Evolutionary conservation across 495 filamentous ascomycete genomes (phyloP), one percentile per base, ranked within the genome.

Genomic region (Aspergillus incahuasiensis): DNA sequence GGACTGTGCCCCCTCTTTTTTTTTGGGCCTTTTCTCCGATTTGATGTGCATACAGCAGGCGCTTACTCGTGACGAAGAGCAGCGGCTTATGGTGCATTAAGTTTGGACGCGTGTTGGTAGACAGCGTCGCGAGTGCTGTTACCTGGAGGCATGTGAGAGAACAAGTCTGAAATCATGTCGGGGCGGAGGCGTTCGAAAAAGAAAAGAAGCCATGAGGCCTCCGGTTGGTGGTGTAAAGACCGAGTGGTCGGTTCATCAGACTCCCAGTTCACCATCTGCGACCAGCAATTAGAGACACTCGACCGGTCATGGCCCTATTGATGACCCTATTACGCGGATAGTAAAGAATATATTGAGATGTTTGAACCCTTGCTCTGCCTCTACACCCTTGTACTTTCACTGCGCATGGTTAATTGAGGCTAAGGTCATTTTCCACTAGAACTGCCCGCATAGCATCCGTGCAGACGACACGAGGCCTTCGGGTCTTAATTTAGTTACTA

Each of bases 321-420:
- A n/a, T n/a, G n/a, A 12, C 18, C 13, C 5, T 12, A 45, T n/a
- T 22, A 5, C 13, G 8, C 9, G 8, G 22, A 22, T n/a, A 1
- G 18, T 55, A 8, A 18, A 2, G 12, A 11, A 44, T 35, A 6
- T 2, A 35, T 6, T 35, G 13, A 11, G 35, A 19, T n/a, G 47
- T 16, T 48, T n/a, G 24, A 51, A 30, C 52, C 53, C 46, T 46
- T 51, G 46, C 46, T 52, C 49, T 30, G 18, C 25, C n/a, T 15
- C 1, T 18, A 8, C 18, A 12, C 8, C 25, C 25, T n/a, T n/a
- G n/a, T n/a, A n/a, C n/a, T n/a, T n/a, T n/a, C n/a, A n/a, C n/a
- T n/a, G n/a, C n/a, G n/a, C n/a, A n/a, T n/a, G n/a, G n/a, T n/a
- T n/a, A 46, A 44, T 58, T 43, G 56, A 9, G 47, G 30, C 35